phyloP scores from a whole-genome alignment of 2,329 filamentous ascomycete genomes.

The Trichoderma brevicompactum region DNA sequence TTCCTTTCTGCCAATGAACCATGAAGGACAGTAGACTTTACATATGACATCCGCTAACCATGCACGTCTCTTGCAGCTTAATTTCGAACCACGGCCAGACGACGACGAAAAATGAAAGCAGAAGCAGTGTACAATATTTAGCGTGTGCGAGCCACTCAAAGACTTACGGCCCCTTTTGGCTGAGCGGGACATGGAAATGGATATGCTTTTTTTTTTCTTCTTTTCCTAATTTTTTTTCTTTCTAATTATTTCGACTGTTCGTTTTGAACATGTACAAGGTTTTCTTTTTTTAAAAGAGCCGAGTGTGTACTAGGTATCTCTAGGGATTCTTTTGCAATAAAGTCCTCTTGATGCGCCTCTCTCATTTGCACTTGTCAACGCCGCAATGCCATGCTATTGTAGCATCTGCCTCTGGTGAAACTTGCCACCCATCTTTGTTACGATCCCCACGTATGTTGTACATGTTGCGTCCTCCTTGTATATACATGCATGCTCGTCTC shows the following conservation, averaged over 20 bases:
- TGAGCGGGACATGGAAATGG: no score
- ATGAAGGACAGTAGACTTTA: no score
- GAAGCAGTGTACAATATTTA: conserved; percentile 5
- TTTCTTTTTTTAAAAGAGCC: conserved; percentile 7
- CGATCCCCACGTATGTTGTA: not conserved
- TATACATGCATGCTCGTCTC: conserved; percentile 17
- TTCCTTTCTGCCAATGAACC: not conserved
- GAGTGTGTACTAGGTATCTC: conserved; percentile 16
- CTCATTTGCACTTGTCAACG: not conserved
- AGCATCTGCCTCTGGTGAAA: not conserved
- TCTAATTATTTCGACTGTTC: conserved; percentile 15
- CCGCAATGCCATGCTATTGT: not conserved
- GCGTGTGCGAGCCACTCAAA: no score
- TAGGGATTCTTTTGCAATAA: conserved; percentile 4
- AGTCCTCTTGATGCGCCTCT: conserved; percentile 15
- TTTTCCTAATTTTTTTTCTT: not conserved
- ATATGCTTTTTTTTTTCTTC: not conserved
- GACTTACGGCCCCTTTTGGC: no score
- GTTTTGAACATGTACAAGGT: conserved; percentile 30
- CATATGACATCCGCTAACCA: conserved; percentile 27
- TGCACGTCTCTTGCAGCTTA: conserved; percentile 53
- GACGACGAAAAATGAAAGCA: conserved; percentile 50
- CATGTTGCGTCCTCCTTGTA: not conserved
- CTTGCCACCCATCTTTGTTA: not conserved
- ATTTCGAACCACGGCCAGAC: conserved; percentile 69